Conservation (phyloP, 1,284 basidiomycete species). For the Cutaneotrichosporon cavernicola region DNA sequence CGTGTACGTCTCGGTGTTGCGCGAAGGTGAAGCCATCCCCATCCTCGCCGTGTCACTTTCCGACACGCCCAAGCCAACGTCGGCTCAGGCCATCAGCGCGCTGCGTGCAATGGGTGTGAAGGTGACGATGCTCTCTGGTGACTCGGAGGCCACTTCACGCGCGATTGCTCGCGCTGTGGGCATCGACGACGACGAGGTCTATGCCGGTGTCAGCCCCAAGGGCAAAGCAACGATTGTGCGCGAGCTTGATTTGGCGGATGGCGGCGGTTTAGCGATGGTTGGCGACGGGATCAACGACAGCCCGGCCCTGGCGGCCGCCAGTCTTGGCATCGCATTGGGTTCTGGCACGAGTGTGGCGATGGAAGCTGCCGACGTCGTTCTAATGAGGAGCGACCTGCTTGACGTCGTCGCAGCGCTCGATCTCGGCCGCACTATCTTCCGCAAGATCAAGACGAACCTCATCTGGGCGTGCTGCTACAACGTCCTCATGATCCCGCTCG, state of each 20-base stretch:
- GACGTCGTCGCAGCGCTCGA: constrained; percentile 96
- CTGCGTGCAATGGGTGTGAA: constrained; percentile 82
- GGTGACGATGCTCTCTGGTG: constrained; percentile 88
- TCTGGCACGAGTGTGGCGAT: constrained; percentile 96
- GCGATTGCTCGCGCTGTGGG: constrained; percentile 85
- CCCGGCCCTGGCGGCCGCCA: constrained; percentile 89
- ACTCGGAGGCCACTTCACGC: constrained; percentile 73
- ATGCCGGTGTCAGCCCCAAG: constrained; percentile 85
- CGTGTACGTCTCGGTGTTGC: constrained; percentile 71
- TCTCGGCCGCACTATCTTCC: constrained; percentile 84
- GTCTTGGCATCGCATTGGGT: constrained; percentile 92
- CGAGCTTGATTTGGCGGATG: constrained; percentile 65
- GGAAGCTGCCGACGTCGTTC: constrained; percentile 95
- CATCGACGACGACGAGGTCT: constrained; percentile 74
- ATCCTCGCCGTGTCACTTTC: constrained; percentile 73
- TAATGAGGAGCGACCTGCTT: constrained; percentile 92
- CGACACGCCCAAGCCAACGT: constrained; percentile 79
- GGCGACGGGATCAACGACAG: constrained; percentile 99
- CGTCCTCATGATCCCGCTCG: constrained; percentile 90
- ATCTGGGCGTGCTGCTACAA: constrained; percentile 95
- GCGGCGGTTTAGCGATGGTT: constrained; percentile 89
- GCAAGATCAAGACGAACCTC: constrained; percentile 78
- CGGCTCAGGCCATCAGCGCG: constrained; percentile 73
- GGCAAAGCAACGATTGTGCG: constrained; percentile 81
- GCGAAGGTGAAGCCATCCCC: constrained; percentile 55